Evolutionary conservation across 2,329 filamentous ascomycete genomes (phyloP).

Genomic region (Fusarium continuum): DNA sequence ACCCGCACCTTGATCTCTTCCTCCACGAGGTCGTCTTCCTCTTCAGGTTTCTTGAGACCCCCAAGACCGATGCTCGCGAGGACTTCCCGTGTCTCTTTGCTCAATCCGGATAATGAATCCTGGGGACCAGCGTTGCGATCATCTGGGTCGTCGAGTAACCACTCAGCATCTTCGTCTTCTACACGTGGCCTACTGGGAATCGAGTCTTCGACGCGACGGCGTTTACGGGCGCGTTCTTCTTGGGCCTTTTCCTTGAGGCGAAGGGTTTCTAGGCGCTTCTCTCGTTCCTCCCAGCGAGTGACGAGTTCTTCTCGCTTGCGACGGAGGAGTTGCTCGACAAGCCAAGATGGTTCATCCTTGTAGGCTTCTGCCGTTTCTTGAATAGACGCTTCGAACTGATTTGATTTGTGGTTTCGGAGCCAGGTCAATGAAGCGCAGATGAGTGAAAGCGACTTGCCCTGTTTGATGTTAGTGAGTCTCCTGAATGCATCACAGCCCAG

Average conservation of each 20-base stretch:
- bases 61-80: constrained; percentile 72
- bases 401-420: constrained; percentile 83
- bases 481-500: not conserved
- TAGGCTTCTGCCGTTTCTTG: constrained; percentile 55
- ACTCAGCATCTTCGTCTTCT: constrained; percentile 72
- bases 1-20: constrained; percentile 73
- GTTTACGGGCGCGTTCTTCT: constrained; percentile 60
- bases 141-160: constrained; percentile 76
- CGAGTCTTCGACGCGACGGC: constrained; percentile 54
- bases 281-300: constrained; percentile 74
- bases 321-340: constrained; percentile 77
- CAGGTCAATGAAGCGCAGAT: constrained; percentile 91
- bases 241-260: constrained; percentile 69
- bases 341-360: constrained; percentile 83
- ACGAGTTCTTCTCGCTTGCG: constrained; percentile 74
- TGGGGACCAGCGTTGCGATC: constrained; percentile 52
- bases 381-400: constrained; percentile 62
- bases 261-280: constrained; percentile 73
- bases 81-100: constrained; percentile 77
- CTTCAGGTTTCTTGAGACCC: constrained; percentile 46
- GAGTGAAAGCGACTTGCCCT: constrained; percentile 90
- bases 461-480: constrained; percentile 9
- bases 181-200: constrained; percentile 27
- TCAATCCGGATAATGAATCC: constrained; percentile 65
- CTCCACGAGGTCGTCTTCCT: constrained; percentile 58